A percentile compares a stretch with the other conserved stretches of the same genome.
phyloP scores from a whole-genome alignment of 129 eudicot genomes.

The Kitagawia praeruptora region DNA sequence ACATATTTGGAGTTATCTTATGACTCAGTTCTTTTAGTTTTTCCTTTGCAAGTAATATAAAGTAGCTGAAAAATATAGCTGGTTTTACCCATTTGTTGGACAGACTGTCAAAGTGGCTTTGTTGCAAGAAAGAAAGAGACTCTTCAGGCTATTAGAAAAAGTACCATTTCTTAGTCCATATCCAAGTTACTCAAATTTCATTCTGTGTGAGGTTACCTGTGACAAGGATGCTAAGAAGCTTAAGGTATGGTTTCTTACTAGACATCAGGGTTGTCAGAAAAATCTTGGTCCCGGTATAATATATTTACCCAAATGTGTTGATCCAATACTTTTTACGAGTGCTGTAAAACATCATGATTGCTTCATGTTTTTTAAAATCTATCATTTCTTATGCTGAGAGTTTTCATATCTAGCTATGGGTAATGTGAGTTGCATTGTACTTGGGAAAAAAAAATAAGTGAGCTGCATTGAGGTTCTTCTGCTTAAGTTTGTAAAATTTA shows the following conservation, averaged over 20 bases:
- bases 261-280: neutral
- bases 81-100: neutral
- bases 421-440: neutral
- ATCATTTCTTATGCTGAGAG: neutral
- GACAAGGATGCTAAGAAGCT: constrained; percentile 96
- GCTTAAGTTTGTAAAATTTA: neutral
- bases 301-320: neutral
- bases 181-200: constrained; percentile 90
- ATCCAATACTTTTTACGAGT: neutral
- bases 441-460: too few species aligned
- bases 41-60: neutral
- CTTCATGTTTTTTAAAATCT: neutral
- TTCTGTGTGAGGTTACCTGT: constrained; percentile 79
- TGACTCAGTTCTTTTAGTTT: neutral
- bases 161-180: too few species aligned
- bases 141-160: too few species aligned
- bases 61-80: neutral
- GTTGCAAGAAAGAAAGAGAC: too few species aligned
- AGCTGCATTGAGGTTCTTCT: neutral
- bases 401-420: too few species aligned
- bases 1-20: constrained; percentile 69
- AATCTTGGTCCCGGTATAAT: neutral
- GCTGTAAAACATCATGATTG: neutral
- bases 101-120: constrained; percentile 98
- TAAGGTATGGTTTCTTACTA: constrained; percentile 44